phyloP scores from a whole-genome alignment of 345 rosid species.

The Melaleuca alternifolia region DNA sequence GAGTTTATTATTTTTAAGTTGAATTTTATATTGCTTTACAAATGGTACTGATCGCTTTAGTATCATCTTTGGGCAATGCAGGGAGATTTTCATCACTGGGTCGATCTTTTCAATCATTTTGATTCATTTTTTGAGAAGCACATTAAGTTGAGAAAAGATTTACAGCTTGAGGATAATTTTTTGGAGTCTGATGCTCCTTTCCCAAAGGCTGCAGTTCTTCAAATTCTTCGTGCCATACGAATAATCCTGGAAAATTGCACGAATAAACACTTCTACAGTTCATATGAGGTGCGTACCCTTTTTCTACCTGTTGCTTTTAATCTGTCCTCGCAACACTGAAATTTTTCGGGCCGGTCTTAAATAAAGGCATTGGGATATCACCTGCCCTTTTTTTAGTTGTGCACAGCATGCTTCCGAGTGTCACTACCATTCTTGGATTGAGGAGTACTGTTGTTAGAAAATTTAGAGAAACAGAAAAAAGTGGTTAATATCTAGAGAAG shows the following conservation, averaged over 20 bases:
- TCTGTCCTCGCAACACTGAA: background rate
- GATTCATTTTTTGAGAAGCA: constrained; percentile 92
- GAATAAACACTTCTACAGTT: constrained; percentile 77
- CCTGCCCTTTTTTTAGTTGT: background rate
- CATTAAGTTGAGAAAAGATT: constrained; percentile 72
- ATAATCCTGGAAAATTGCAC: constrained; percentile 90
- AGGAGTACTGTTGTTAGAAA: background rate
- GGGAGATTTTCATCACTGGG: constrained; percentile 99
- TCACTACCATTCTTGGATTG: background rate
- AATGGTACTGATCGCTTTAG: constrained; percentile 5
- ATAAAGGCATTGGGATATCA: background rate
- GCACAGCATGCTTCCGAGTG: background rate
- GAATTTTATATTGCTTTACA: background rate
- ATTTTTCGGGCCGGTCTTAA: background rate
- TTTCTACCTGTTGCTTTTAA: background rate
- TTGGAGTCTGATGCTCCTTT: constrained; percentile 66
- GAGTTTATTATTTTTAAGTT: background rate
- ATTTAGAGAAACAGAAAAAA: background rate
- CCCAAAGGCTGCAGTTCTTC: constrained; percentile 86
- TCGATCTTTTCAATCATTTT: constrained; percentile 89
- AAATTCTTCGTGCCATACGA: constrained; percentile 86
- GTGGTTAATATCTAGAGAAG: background rate
- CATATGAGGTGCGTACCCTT: constrained; percentile 65
- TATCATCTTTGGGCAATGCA: constrained; percentile 16
- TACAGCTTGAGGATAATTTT: constrained; percentile 65